Conservation (phyloP, 2,329 filamentous ascomycete species). For the Verticillium nonalfalfae region DNA sequence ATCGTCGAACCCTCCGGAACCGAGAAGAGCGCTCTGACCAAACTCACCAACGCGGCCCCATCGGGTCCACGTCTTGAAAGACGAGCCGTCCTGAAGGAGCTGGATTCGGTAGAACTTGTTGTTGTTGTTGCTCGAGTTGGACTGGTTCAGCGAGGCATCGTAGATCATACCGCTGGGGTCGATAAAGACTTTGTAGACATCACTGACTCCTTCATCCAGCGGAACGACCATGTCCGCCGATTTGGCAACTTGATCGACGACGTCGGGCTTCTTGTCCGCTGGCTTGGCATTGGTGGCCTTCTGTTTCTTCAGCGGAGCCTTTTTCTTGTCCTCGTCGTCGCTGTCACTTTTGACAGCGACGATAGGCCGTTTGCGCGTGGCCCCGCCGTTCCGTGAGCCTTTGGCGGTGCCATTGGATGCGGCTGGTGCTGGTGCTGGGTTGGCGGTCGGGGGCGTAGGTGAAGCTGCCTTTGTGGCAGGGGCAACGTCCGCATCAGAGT, state of each 20-base stretch:
- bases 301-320: constrained; percentile 13
- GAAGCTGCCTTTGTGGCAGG: background rate
- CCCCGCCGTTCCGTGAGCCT: constrained; percentile 17
- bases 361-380: constrained; percentile 4
- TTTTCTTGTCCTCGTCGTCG: constrained; percentile 6
- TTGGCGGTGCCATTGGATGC: background rate
- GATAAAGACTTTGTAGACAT: constrained; percentile 52
- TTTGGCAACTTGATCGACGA: constrained; percentile 39
- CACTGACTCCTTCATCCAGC: constrained; percentile 38
- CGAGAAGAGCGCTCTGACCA: constrained; percentile 41
- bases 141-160: constrained; percentile 75
- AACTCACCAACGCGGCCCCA: constrained; percentile 72
- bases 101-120: constrained; percentile 82
- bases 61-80: constrained; percentile 62
- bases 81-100: constrained; percentile 13
- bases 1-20: constrained; percentile 29
- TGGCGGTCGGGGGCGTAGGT: background rate
- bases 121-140: constrained; percentile 64
- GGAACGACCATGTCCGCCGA: constrained; percentile 39
- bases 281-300: constrained; percentile 12
- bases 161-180: constrained; percentile 61
- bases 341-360: background rate
- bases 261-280: constrained; percentile 24
- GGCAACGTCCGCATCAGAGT: constrained; percentile 1
- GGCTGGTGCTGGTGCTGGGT: background rate